Evolutionary conservation across 257 asterid genomes (phyloP).

Genomic region (Plectranthus barbatus): DNA sequence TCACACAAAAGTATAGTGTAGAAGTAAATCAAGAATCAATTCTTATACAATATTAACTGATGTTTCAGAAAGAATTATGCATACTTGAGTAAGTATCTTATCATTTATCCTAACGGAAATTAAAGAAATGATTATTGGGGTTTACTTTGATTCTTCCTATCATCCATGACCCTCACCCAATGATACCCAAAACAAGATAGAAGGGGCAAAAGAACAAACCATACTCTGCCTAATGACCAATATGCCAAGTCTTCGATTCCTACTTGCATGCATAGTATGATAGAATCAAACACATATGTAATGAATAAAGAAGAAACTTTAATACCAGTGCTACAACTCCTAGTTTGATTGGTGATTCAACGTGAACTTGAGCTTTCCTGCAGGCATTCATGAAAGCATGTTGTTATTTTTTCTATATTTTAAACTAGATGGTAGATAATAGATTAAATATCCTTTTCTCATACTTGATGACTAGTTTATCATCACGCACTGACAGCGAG

Average conservation of each 20-base stretch:
- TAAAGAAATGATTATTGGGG: background rate
- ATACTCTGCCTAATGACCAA: background rate
- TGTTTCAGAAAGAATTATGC: background rate
- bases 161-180: background rate
- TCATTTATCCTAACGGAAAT: background rate
- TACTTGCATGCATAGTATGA: background rate
- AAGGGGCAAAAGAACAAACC: background rate
- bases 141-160: background rate
- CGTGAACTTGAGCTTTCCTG: constrained; percentile 59
- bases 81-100: background rate
- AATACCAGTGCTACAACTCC: constrained; percentile 56
- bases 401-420: background rate
- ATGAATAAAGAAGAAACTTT: background rate
- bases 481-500: constrained; percentile 33
- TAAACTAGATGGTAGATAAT: background rate
- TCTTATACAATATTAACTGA: background rate
- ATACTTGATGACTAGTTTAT: constrained; percentile 57
- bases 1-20: background rate
- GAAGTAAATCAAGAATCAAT: background rate
- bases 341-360: constrained; percentile 70
- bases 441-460: background rate
- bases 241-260: background rate
- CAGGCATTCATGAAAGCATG: constrained; percentile 6
- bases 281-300: background rate
- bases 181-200: background rate